phyloP scores from a whole-genome alignment of 2,329 filamentous ascomycete species.

The Aspergillus brasiliensis region DNA sequence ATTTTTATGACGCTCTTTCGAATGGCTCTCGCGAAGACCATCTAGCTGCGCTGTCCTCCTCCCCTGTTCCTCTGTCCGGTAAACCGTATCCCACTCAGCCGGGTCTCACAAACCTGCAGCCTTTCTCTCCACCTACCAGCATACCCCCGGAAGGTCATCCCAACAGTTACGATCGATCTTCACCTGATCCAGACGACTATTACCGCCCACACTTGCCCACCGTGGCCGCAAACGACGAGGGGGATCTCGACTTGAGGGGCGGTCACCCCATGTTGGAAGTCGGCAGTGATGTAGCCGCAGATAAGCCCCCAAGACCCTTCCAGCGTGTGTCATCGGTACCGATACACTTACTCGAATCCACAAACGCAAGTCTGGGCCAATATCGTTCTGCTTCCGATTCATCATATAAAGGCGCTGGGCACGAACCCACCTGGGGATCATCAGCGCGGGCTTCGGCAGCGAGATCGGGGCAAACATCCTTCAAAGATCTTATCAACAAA shows the following conservation, averaged over 20 bases:
- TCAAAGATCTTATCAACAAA: constrained; percentile 76
- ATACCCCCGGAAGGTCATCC: constrained; percentile 23
- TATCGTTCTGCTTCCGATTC: constrained; percentile 38
- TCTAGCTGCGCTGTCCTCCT: constrained; percentile 28
- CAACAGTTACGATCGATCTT: constrained; percentile 29
- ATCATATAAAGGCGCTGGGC: constrained; percentile 22
- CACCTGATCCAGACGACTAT: constrained; percentile 54
- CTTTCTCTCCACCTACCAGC: constrained; percentile 20
- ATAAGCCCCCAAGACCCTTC: constrained; percentile 16
- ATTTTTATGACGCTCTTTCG: constrained; percentile 26
- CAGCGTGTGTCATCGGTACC: constrained; percentile 31
- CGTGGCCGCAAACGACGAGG: constrained; percentile 33
- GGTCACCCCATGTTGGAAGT: constrained; percentile 23
- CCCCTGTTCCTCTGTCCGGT: constrained; percentile 20
- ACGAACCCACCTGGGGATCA: constrained; percentile 21
- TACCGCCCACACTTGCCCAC: constrained; percentile 50
- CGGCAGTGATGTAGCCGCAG: constrained; percentile 25
- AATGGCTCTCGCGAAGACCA: constrained; percentile 29
- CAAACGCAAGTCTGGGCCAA: constrained; percentile 26
- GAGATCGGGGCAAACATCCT: constrained; percentile 62
- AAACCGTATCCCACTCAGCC: constrained; percentile 23
- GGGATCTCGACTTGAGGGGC: constrained; percentile 13
- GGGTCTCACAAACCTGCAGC: constrained; percentile 24
- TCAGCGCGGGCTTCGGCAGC: constrained; percentile 17
- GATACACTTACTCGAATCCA: constrained; percentile 26